Evolutionary conservation across 306 rosid genomes (phyloP).

Genomic region (Castanospermum australe): DNA sequence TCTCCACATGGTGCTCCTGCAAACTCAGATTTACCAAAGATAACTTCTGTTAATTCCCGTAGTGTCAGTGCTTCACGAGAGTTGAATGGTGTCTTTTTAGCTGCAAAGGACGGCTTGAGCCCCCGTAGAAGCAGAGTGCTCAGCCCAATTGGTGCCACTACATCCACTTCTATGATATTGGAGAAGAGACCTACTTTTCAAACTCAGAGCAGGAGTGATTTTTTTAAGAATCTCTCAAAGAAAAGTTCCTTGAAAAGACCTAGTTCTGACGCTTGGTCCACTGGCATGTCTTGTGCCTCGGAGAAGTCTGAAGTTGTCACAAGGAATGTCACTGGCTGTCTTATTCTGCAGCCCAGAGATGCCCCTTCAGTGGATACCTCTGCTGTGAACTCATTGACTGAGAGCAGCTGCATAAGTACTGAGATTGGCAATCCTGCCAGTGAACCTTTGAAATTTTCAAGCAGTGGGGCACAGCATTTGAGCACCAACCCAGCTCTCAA

Average conservation of each 20-base stretch:
- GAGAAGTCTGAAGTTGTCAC: constrained; percentile 19
- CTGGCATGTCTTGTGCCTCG: background rate
- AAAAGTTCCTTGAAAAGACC: constrained; percentile 25
- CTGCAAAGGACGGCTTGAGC: constrained; percentile 25
- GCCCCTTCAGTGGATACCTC: background rate
- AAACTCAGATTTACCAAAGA: constrained; percentile 21
- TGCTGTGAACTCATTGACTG: background rate
- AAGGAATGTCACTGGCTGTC: background rate
- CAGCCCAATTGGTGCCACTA: constrained; percentile 10
- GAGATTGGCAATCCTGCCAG: background rate
- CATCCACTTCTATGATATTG: constrained; percentile 20
- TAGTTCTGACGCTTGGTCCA: constrained; percentile 5
- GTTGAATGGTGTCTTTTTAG: constrained; percentile 25
- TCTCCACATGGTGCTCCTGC: constrained; percentile 17
- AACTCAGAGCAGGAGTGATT: constrained; percentile 39
- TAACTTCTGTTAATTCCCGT: constrained; percentile 3
- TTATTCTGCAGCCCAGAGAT: background rate
- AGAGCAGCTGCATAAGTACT: background rate
- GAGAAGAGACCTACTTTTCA: constrained; percentile 37
- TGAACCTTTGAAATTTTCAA: constrained; percentile 19
- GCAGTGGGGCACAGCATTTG: constrained; percentile 17
- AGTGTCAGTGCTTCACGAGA: constrained; percentile 22
- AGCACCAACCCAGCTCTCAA: background rate
- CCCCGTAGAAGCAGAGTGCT: constrained; percentile 24
- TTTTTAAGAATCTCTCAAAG: constrained; percentile 35